These are phyloP conservation scores for Xenosphaeropsis pyriputrescens DNA, from an alignment of 2,329 filamentous ascomycete species.

Conservation along the genomic window DNA sequence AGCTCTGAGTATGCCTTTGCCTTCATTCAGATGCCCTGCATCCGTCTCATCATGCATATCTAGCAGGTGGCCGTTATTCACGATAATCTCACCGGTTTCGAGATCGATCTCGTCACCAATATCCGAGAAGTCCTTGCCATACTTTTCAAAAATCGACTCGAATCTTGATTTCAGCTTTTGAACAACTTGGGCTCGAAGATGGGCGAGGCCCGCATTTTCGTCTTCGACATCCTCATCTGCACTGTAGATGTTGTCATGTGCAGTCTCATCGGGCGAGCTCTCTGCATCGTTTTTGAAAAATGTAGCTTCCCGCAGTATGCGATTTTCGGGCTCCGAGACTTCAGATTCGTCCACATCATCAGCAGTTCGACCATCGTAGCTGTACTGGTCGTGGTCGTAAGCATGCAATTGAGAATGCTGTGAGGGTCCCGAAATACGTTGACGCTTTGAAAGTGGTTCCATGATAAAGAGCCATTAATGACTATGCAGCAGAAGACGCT, in stretches of 20 bases:
- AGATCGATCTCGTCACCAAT: conserved; percentile 86
- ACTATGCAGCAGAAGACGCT: no score
- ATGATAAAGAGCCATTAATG: conserved; percentile 21
- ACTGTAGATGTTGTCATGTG: conserved; percentile 4
- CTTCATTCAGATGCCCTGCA: conserved; percentile 18
- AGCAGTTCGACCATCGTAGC: not conserved
- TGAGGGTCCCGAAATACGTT: conserved; percentile 31
- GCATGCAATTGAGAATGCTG: no score
- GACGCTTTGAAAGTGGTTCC: conserved; percentile 46
- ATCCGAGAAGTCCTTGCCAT: conserved; percentile 66
- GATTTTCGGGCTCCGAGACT: conserved; percentile 3
- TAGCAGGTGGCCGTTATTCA: conserved; percentile 77
- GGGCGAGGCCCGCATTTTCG: conserved; percentile 39
- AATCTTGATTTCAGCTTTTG: conserved; percentile 67
- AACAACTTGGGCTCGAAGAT: conserved; percentile 51
- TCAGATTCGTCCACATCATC: conserved; percentile 2
- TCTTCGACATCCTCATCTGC: conserved; percentile 33
- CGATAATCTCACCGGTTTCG: conserved; percentile 64
- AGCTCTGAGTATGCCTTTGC: conserved; percentile 5
- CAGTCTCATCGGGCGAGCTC: not conserved
- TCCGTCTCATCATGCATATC: conserved; percentile 44
- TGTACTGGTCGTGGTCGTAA: not conserved
- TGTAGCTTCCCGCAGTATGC: not conserved
- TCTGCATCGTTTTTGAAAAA: conserved; percentile 1
- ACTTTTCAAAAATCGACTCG: conserved; percentile 82